These are phyloP conservation scores for Grifola frondosa DNA, from an alignment of 1,284 basidiomycete genomes.

Conservation along the genomic window DNA sequence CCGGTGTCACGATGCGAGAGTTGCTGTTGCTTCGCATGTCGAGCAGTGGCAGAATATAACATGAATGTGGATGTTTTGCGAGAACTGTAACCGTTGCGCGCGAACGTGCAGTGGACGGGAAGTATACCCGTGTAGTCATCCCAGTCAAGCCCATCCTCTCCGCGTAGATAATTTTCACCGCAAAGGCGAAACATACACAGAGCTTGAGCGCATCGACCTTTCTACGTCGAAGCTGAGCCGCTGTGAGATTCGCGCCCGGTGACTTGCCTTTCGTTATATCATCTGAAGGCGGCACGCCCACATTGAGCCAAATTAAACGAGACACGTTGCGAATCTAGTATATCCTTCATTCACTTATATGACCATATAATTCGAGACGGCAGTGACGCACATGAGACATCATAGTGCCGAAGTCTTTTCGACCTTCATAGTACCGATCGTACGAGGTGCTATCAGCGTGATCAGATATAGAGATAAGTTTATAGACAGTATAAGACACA, in stretches of 20 bases:
- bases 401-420: constrained; percentile 75
- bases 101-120: constrained; percentile 54
- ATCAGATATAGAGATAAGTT: not conserved
- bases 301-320: constrained; percentile 78
- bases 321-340: constrained; percentile 59
- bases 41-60: constrained; percentile 37
- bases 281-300: constrained; percentile 60
- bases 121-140: constrained; percentile 66
- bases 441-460: constrained; percentile 61
- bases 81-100: constrained; percentile 18
- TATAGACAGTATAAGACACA: not conserved
- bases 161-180: constrained; percentile 77
- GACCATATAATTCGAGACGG: not conserved
- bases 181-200: constrained; percentile 64
- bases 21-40: constrained; percentile 22
- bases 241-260: constrained; percentile 45
- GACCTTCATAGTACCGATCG: constrained; percentile 82
- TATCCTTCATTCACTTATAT: constrained; percentile 7
- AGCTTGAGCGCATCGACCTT: constrained; percentile 76
- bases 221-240: constrained; percentile 57
- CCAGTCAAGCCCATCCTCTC: constrained; percentile 68
- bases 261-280: constrained; percentile 50
- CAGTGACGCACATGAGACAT: constrained; percentile 52
- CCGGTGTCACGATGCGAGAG: constrained; percentile 23
- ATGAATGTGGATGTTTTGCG: constrained; percentile 40